Conservation (phyloP, 2,329 filamentous ascomycete species). For the Talaromyces sp. region DNA sequence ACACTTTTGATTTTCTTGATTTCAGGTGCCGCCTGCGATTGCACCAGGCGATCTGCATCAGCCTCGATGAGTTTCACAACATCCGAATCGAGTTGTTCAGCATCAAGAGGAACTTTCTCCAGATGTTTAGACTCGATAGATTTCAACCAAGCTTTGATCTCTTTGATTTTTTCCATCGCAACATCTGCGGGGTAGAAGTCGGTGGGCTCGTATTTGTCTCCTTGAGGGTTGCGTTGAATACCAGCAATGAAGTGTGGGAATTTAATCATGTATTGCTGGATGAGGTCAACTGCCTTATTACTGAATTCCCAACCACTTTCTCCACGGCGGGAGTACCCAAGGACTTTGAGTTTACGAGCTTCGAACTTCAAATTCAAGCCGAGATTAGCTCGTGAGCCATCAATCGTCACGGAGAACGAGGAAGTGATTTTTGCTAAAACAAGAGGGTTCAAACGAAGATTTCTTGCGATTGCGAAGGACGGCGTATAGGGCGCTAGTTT, state of each 20-base stretch:
- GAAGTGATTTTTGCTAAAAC: constrained; percentile 95
- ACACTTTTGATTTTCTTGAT: constrained; percentile 73
- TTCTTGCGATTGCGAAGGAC: constrained; percentile 81
- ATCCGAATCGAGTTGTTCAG: constrained; percentile 90
- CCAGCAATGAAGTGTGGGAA: constrained; percentile 95
- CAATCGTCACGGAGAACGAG: constrained; percentile 79
- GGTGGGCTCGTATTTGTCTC: constrained; percentile 76
- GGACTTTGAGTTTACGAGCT: constrained; percentile 87
- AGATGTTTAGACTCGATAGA: constrained; percentile 85
- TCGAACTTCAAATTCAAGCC: constrained; percentile 97
- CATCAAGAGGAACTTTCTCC: constrained; percentile 91
- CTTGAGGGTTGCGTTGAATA: constrained; percentile 79
- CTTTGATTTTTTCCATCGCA: constrained; percentile 79
- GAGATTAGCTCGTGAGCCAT: constrained; percentile 79
- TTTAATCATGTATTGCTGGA: constrained; percentile 83
- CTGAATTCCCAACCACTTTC: constrained; percentile 94
- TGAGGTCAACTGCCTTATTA: constrained; percentile 71
- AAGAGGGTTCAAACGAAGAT: constrained; percentile 76
- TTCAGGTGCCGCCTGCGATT: constrained; percentile 52
- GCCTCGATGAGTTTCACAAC: constrained; percentile 76
- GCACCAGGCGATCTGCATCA: constrained; percentile 63
- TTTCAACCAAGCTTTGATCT: constrained; percentile 92
- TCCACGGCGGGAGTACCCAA: constrained; percentile 88
- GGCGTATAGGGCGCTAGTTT: constrained; percentile 72
- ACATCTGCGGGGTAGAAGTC: constrained; percentile 76